Conservation (phyloP, 2,329 filamentous ascomycete species). For the Chrysosphaeria jannelii region DNA sequence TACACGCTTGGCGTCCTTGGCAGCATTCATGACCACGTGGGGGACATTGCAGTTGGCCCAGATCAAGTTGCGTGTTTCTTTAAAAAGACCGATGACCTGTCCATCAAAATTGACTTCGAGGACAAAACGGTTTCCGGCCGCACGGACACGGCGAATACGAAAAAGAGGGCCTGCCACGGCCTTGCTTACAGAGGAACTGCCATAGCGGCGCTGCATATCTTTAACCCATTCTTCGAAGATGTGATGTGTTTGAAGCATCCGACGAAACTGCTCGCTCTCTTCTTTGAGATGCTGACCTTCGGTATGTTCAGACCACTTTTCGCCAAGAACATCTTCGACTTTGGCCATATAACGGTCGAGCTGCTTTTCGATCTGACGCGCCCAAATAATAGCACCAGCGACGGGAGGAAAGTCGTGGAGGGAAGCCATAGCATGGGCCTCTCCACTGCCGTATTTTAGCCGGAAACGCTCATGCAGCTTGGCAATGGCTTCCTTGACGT, state of each 20-base stretch:
- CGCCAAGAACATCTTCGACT: constrained; percentile 89
- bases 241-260: constrained; percentile 77
- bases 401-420: constrained; percentile 85
- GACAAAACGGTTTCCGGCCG: constrained; percentile 70
- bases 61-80: constrained; percentile 82
- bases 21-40: constrained; percentile 79
- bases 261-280: constrained; percentile 78
- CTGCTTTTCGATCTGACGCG: constrained; percentile 85
- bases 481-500: constrained; percentile 87
- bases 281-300: constrained; percentile 83
- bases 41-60: constrained; percentile 91
- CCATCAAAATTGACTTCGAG: constrained; percentile 88
- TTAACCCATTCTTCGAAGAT: constrained; percentile 91
- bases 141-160: constrained; percentile 59
- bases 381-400: constrained; percentile 92
- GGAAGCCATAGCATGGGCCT: constrained; percentile 94
- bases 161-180: constrained; percentile 89
- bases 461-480: constrained; percentile 91
- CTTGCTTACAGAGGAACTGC: constrained; percentile 75
- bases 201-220: constrained; percentile 64
- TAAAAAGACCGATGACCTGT: constrained; percentile 92
- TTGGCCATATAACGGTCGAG: constrained; percentile 94
- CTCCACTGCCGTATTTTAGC: constrained; percentile 92
- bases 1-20: constrained; percentile 94
- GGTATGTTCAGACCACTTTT: constrained; percentile 78